Evolutionary conservation across 2,329 filamentous ascomycete genomes (phyloP), one percentile per base, ranked within the genome.

Genomic region (Leptographium radiaticola): DNA sequence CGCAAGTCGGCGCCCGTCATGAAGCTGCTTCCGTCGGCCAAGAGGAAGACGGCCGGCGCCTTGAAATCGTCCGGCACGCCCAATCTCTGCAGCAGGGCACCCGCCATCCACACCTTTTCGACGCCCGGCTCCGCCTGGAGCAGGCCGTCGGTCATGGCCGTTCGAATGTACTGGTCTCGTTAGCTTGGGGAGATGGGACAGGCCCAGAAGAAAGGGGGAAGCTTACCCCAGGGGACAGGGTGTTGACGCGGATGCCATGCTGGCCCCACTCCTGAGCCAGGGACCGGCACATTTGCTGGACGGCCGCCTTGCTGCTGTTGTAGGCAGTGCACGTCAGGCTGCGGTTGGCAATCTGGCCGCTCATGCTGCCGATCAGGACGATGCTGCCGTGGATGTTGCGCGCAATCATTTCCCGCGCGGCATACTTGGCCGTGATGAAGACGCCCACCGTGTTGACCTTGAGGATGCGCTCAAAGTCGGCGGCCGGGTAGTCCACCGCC

Each of bases 301-400:
- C 25, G 25, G 25, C 25, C 25, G 25, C 25, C 25, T 25, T 25
- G 25, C 25, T 25, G 25, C 25, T 25, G 25, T 25, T 25, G 25
- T 25, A 25, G 25, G 25, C 25, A 25, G 25, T 25, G 64, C 75
- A 77, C 57, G 76, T 72, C 65, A 79, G 65, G 40, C 76, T 76
- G 62, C 77, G 71, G 66, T 86, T 86, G 34, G 82, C 82, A 59
- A 86, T 73, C 6, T 75, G 78, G 18, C 77, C 83, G 59, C 80
- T 83, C 82, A 86, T 87, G 59, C 79, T 83, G 16, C 76, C 81
- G 63, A 87, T 83, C 62, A 87, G 67, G 15, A 80, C 78, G 56
- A 87, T 77, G 63, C 80, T 84, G 0, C 83, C 59, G 13, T 46
- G 82, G 6, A 71, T 72, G 55, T 78, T 74, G 31, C 79, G 71